phyloP scores from a whole-genome alignment of 2,329 filamentous ascomycete genomes.

The Fusarium armeniacum region DNA sequence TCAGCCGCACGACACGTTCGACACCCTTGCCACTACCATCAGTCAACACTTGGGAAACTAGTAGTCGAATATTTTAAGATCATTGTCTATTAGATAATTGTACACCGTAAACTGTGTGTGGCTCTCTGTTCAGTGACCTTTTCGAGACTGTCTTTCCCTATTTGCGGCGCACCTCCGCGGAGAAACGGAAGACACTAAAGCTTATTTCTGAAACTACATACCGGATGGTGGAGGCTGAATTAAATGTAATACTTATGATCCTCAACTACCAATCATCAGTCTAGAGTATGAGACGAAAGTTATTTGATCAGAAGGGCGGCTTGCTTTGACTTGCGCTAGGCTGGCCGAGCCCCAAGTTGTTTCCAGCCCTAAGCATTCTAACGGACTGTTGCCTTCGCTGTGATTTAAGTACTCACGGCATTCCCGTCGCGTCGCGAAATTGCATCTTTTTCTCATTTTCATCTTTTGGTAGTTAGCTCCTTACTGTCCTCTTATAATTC shows the following conservation, averaged over 20 bases:
- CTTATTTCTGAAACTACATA: neutral
- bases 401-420: too few relatives aligned
- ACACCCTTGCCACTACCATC: neutral
- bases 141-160: rapidly evolving
- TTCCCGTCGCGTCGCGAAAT: rapidly evolving
- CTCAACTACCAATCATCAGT: neutral
- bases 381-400: neutral
- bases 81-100: neutral
- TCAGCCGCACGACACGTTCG: neutral
- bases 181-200: neutral
- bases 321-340: neutral
- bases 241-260: neutral
- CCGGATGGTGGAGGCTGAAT: neutral
- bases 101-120: neutral
- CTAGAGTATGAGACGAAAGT: neutral
- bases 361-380: neutral
- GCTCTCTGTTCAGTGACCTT: neutral
- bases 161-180: neutral
- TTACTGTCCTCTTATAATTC: rapidly evolving
- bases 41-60: too few relatives aligned
- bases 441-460: rapidly evolving
- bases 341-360: neutral
- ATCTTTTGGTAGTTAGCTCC: rapidly evolving
- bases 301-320: neutral
- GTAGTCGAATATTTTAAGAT: rapidly evolving